A percentile compares a stretch with the other conserved stretches of the same genome.
These are phyloP conservation scores for Arthrobotrys sinensis DNA, from an alignment of 2,329 filamentous ascomycete genomes.

Conservation along the genomic window DNA sequence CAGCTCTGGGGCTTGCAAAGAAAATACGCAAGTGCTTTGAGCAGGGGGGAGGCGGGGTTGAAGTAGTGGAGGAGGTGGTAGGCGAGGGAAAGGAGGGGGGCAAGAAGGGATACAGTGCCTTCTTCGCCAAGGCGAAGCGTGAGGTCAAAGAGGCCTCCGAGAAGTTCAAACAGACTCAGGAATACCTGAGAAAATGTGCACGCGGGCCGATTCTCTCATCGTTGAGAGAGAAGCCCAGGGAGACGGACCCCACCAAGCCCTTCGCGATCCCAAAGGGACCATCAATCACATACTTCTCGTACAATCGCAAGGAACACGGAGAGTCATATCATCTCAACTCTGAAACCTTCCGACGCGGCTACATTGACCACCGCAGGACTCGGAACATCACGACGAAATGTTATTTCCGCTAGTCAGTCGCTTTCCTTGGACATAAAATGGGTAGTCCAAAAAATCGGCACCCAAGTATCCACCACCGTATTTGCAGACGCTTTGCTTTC, in stretches of 20 bases:
- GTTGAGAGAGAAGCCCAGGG: background rate
- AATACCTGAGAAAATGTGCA: background rate
- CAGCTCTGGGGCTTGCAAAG: background rate
- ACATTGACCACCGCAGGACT: background rate
- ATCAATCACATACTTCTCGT: constrained; percentile 22
- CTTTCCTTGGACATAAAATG: background rate
- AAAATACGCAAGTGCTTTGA: background rate
- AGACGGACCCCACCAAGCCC: background rate
- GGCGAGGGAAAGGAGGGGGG: background rate
- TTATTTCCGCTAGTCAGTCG: too few relatives aligned
- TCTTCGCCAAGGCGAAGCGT: background rate
- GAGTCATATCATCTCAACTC: constrained; percentile 1
- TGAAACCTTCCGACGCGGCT: background rate
- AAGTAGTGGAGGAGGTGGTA: too few relatives aligned
- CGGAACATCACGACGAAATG: constrained; percentile 8
- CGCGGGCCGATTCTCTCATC: background rate
- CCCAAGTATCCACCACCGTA: constrained; percentile 17
- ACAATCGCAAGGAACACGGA: constrained; percentile 15
- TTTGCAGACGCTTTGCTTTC: constrained; percentile 18
- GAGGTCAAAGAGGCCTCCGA: background rate
- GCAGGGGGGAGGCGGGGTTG: background rate
- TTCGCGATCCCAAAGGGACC: background rate
- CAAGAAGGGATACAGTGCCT: background rate
- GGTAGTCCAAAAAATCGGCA: constrained; percentile 5
- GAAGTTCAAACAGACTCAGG: background rate